Base-by-base conservation (phyloP, 306 rosid genomes). In the Sechiopsis laciniata region DNA sequence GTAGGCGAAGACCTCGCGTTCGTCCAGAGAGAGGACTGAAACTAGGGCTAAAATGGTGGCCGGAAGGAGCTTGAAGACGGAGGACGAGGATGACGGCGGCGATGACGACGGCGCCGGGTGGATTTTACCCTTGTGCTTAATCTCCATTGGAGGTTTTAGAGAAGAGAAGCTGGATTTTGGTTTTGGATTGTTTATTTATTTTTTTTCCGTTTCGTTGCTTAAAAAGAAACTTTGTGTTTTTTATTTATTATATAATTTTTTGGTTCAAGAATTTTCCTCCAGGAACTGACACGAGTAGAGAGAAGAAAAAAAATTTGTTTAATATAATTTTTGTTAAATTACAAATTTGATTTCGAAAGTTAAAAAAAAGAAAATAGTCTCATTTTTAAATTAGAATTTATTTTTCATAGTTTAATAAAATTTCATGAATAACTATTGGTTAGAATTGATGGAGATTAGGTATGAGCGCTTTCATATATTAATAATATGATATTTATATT, bases 1-100 rank as follows among this genome's bases (percentile, higher is more conserved):
- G 75, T 88, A 88, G 17, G 90, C 93, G n/a, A 88, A 75, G 48
- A 85, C 93, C 45, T 88, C 88, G 4, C 84, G 85, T 80, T 85
- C 93, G 10, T 85, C 87, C 21, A 76, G 42, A 0, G 90, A 82
- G 65, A 85, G 90, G 11, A 74, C 78, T 2, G 88, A 73, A 4
- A 77, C 79, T 0, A 86, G 78, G 9, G 87, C 79, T 0, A 88
- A 73, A 77, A 88, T 79, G 4, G 92, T 87, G 5, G 84, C 80
- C 0, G 93, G 93, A 9, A 88, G 90, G 3, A 85, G 81, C 40
- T 73, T 80, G 26, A 84, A 61, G 20, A 80, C 80, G 1, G 87
- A 74, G 51, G 76, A 54, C 46, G 63, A 53, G 1, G 82, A 57
- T 0, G 86, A 80, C 0, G 37, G 37, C 37, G 37, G 37, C 37